Evolutionary conservation across 345 rosid genomes (phyloP).

Genomic region (Anacardium occidentale): DNA sequence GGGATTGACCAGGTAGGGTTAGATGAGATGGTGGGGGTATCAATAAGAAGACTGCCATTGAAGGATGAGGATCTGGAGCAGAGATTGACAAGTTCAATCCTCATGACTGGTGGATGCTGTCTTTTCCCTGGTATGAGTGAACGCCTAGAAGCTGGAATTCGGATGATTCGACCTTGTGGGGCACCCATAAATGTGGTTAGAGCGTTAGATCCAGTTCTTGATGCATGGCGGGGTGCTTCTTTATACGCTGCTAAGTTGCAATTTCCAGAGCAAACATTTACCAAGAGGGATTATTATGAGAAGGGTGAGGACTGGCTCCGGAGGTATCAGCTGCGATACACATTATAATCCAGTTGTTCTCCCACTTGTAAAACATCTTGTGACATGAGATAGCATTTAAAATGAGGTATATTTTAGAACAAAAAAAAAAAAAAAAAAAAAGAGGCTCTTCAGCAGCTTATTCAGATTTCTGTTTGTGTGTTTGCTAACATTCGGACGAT

Average conservation of each 20-base stretch:
- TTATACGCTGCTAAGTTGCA: constrained; percentile 51
- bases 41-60: constrained; percentile 60
- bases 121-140: constrained; percentile 65
- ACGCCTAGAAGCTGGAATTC: constrained; percentile 72
- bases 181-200: constrained; percentile 57
- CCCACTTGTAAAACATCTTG: background rate
- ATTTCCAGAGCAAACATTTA: constrained; percentile 64
- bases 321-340: constrained; percentile 59
- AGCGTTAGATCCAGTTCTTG: constrained; percentile 79
- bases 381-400: background rate
- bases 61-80: constrained; percentile 46
- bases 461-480: background rate
- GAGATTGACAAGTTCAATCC: constrained; percentile 67
- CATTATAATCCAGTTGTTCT: constrained; percentile 26
- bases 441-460: background rate
- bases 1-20: constrained; percentile 88
- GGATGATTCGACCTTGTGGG: constrained; percentile 85
- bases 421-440: too few relatives aligned
- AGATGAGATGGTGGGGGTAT: constrained; percentile 83
- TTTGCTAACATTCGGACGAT: background rate
- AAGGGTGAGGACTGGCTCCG: constrained; percentile 97
- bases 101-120: constrained; percentile 78
- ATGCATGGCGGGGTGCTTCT: constrained; percentile 99
- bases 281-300: constrained; percentile 67
- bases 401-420: background rate